A percentile compares a stretch with the other conserved stretches of the same genome.
These are phyloP conservation scores for Chimonanthus salicifolius DNA, from an alignment of 164 flowering plant species.

Conservation along the genomic window DNA sequence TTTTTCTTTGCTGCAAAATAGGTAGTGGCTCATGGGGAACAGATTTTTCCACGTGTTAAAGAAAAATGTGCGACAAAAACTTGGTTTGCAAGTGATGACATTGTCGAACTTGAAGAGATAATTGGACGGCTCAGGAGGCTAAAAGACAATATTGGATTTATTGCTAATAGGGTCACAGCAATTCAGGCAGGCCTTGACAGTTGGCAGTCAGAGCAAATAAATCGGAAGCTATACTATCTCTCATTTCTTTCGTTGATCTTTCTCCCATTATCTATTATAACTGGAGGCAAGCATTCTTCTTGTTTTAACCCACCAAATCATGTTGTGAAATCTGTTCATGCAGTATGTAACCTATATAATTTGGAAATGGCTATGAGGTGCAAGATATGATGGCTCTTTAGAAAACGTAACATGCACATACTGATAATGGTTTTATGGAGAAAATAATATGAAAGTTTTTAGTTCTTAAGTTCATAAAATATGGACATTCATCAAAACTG, in stretches of 20 bases:
- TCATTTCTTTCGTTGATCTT: conserved; percentile 91
- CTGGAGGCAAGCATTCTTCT: conserved; percentile 61
- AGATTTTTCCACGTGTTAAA: conserved; percentile 91
- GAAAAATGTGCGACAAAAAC: conserved; percentile 77
- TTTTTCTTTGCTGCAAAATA: conserved; percentile 8
- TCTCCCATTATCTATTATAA: conserved; percentile 89
- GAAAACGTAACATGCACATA: too few species aligned
- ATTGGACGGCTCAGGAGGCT: conserved; percentile 76
- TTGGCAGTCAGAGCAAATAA: conserved; percentile 99
- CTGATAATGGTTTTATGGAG: too few species aligned
- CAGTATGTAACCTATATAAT: too few species aligned
- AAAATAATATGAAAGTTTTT: too few species aligned
- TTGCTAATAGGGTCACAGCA: conserved; percentile 88
- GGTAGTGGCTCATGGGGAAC: conserved; percentile 97
- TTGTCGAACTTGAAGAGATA: conserved; percentile 70
- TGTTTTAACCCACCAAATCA: not conserved
- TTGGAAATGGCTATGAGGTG: too few species aligned
- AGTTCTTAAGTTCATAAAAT: too few species aligned
- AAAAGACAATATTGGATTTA: conserved; percentile 91
- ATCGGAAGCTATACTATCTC: conserved; percentile 84
- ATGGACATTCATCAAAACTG: too few species aligned
- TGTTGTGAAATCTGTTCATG: too few species aligned
- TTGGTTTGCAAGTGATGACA: conserved; percentile 79
- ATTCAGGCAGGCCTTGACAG: conserved; percentile 94
- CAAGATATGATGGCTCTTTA: too few species aligned